A percentile compares a stretch with the other conserved stretches of the same genome.
Conservation (phyloP, 2,329 filamentous ascomycete genomes). For the Cercospora sp. region DNA sequence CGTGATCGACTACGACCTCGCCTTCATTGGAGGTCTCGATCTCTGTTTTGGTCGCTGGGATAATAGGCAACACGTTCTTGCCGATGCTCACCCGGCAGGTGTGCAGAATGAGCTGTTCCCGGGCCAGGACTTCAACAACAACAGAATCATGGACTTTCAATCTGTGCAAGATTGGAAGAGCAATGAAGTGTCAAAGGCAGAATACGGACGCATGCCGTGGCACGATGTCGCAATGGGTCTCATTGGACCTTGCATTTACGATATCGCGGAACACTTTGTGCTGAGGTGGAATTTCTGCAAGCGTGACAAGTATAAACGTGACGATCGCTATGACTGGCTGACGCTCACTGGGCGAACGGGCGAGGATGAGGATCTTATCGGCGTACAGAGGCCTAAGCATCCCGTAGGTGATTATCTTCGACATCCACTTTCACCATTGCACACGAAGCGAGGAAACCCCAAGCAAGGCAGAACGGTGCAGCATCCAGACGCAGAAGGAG, state of each 20-base stretch:
- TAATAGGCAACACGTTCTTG: constrained; percentile 75
- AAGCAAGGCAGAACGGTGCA: constrained; percentile 42
- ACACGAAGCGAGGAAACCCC: constrained; percentile 58
- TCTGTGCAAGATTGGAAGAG: constrained; percentile 88
- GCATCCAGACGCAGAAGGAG: constrained; percentile 19
- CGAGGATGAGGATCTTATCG: constrained; percentile 79
- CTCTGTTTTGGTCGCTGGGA: constrained; percentile 97
- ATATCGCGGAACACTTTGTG: constrained; percentile 94
- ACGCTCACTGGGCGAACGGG: constrained; percentile 72
- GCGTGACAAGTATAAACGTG: constrained; percentile 95
- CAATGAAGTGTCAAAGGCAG: constrained; percentile 87
- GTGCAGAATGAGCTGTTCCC: constrained; percentile 84
- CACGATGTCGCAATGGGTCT: constrained; percentile 92
- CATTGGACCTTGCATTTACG: constrained; percentile 85
- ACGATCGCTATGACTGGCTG: constrained; percentile 81
- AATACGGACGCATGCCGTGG: constrained; percentile 96
- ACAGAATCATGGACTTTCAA: constrained; percentile 92
- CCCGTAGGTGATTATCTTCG: constrained; percentile 84
- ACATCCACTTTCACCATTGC: constrained; percentile 72
- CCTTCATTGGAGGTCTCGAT: constrained; percentile 92
- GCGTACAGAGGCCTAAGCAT: constrained; percentile 83
- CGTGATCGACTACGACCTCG: constrained; percentile 85
- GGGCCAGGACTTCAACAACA: constrained; percentile 98
- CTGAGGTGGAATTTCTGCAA: constrained; percentile 96
- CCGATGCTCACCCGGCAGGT: constrained; percentile 84